These are phyloP conservation scores for Geotrichum cucujoidarum DNA, from an alignment of 1,139 yeast species.

Conservation along the genomic window DNA sequence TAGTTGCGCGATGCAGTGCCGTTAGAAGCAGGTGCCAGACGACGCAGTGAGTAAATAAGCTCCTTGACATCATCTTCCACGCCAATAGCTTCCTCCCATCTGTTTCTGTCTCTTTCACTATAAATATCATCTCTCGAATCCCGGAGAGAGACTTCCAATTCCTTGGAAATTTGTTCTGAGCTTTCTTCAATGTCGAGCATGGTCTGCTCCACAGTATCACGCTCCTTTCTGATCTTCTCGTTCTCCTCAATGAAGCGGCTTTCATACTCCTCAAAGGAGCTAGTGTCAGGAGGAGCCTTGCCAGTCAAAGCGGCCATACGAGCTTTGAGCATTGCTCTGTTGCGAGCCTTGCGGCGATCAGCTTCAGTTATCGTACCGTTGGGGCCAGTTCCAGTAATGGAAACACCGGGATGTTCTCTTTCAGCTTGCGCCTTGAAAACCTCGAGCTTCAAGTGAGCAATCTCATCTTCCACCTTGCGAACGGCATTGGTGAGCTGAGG, in stretches of 20 bases:
- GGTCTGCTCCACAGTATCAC: constrained; percentile 50
- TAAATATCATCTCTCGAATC: constrained; percentile 35
- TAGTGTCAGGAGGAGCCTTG: constrained; percentile 47
- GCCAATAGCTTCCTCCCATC: constrained; percentile 86
- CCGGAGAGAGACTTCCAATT: constrained; percentile 43
- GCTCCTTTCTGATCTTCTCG: constrained; percentile 52
- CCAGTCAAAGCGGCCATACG: constrained; percentile 94
- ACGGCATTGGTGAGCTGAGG: constrained; percentile 65
- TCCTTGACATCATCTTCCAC: constrained; percentile 61
- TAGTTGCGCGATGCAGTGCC: constrained; percentile 14
- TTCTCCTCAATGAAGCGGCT: constrained; percentile 52
- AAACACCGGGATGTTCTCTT: constrained; percentile 62
- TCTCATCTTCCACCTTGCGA: constrained; percentile 57
- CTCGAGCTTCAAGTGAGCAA: constrained; percentile 64
- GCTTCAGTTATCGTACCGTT: constrained; percentile 77
- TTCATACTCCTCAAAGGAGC: constrained; percentile 51
- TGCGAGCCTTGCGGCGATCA: constrained; percentile 72
- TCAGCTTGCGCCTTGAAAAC: constrained; percentile 51
- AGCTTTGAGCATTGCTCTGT: constrained; percentile 70
- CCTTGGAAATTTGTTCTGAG: constrained; percentile 64
- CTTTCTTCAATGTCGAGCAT: constrained; percentile 64
- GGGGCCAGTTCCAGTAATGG: constrained; percentile 75
- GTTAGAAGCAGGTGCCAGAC: constrained; percentile 21
- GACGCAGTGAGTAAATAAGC: constrained; percentile 55
- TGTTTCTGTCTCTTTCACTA: constrained; percentile 54